These are phyloP conservation scores for Solanum tacnaense DNA, from an alignment of 257 asterid species.

Conservation along the genomic window DNA sequence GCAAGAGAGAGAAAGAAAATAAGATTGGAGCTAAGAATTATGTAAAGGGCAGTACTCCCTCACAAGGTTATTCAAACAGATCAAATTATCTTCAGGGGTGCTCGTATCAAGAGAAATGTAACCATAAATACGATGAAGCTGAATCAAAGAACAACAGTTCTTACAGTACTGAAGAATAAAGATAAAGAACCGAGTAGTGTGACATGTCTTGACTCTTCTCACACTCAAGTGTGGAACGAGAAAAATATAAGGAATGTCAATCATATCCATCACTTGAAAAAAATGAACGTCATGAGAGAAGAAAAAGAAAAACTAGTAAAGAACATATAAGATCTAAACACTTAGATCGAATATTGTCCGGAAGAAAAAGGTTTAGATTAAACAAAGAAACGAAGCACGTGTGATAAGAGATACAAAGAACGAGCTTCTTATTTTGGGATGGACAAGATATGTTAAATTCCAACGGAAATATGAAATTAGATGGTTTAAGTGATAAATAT, in stretches of 20 bases:
- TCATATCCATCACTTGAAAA: conserved; percentile 78
- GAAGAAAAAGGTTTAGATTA: conserved; percentile 48
- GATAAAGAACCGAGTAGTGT: too few species aligned
- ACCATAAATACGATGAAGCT: conserved; percentile 17
- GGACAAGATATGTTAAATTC: neutral
- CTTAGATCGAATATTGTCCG: conserved; percentile 28
- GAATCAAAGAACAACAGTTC: neutral
- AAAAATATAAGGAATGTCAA: conserved; percentile 10
- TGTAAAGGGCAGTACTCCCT: neutral
- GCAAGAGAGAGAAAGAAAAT: neutral
- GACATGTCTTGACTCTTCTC: neutral
- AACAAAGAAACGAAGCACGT: neutral
- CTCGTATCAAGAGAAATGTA: conserved; percentile 30
- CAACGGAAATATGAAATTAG: neutral
- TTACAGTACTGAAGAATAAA: neutral
- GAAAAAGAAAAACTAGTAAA: conserved; percentile 18
- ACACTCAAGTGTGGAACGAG: neutral
- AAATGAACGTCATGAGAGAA: conserved; percentile 35
- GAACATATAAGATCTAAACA: conserved; percentile 32
- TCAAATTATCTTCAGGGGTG: neutral
- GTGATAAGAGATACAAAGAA: neutral
- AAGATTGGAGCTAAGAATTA: neutral
- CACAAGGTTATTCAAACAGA: neutral
- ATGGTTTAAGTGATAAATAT: neutral
- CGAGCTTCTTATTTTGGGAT: neutral